These are phyloP conservation scores for Amanita exitialis DNA, from an alignment of 768 basidiomycete species.

Conservation along the genomic window DNA sequence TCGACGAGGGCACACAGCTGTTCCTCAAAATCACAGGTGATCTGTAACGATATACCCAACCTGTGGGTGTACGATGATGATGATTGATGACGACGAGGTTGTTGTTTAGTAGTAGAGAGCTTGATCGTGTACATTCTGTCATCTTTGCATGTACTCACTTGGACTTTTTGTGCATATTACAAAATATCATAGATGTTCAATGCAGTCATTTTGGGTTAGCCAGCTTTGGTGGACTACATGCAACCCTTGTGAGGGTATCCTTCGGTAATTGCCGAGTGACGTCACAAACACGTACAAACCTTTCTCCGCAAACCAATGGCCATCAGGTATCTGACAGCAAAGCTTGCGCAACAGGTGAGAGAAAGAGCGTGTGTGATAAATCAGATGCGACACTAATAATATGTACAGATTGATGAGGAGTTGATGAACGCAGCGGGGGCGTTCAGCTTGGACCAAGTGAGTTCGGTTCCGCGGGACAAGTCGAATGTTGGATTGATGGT, in stretches of 20 bases:
- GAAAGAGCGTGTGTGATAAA: neutral
- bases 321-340: conserved; percentile 59
- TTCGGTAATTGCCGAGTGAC: too few species aligned
- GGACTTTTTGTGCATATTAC: neutral
- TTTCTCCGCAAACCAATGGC: conserved; percentile 35
- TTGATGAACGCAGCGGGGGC: conserved; percentile 85
- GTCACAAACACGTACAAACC: too few species aligned
- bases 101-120: neutral
- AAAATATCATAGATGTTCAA: neutral
- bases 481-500: neutral
- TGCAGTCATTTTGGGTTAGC: too few species aligned
- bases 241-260: too few species aligned
- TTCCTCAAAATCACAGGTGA: too few species aligned
- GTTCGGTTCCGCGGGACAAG: conserved; percentile 21
- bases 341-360: conserved; percentile 66
- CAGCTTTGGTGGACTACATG: too few species aligned
- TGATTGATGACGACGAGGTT: neutral
- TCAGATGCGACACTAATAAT: neutral
- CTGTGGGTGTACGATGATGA: neutral
- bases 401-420: conserved; percentile 78
- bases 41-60: too few species aligned
- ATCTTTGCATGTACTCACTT: neutral
- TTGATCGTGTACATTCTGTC: neutral
- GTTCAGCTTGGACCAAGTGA: conserved; percentile 74
- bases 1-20: too few species aligned